Base-by-base conservation (phyloP, 2,329 filamentous ascomycete genomes). In the Phialophora verrucosa region DNA sequence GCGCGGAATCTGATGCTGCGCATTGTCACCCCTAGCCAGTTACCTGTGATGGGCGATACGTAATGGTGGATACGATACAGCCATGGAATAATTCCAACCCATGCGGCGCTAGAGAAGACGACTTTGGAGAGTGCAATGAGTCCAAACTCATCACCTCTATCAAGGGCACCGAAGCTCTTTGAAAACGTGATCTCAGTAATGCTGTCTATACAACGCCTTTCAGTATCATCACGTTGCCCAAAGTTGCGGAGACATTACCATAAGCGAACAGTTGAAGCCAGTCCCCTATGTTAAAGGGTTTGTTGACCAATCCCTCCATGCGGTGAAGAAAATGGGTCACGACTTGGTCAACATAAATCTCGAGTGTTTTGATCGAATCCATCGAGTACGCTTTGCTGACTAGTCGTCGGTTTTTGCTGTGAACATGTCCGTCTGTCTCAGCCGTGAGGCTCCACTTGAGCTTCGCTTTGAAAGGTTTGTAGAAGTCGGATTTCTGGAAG, bases 321-420 rank as follows among this genome's bases (percentile, higher is more conserved):
- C 87, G 85, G 29, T 82, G 77, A 7, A 93, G 83, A 75, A 93
- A 93, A 1, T 91, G 79, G 68, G 86, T 85, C 0, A 89, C 89
- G 1, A 90, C 91, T 70, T 87, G 89, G 75, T 92, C 90, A 44
- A 94, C 90, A 35, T 92, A 88, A 0, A 91, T 90, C 74, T 95
- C 91, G 12, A 66, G 65, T 17, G 55, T 32, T 8, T 60, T 53
- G 32, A 70, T 27, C 17, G 65, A 29, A 20, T 47, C 47, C 68
- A 70, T 70, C 4, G 62, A 64, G 51, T 93, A 94, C 3, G 90
- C 90, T 65, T 83, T 85, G 77, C 90, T 92, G 63, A 95, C 89
- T 70, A 87, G 89, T 66, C 90, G 85, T 29, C 90, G 86, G 75
- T 93, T 88, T 73, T 88, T 86, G 47, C 89, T 85, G 47, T 61